phyloP scores from a whole-genome alignment of 306 rosid species.

The Acacia confusa region DNA sequence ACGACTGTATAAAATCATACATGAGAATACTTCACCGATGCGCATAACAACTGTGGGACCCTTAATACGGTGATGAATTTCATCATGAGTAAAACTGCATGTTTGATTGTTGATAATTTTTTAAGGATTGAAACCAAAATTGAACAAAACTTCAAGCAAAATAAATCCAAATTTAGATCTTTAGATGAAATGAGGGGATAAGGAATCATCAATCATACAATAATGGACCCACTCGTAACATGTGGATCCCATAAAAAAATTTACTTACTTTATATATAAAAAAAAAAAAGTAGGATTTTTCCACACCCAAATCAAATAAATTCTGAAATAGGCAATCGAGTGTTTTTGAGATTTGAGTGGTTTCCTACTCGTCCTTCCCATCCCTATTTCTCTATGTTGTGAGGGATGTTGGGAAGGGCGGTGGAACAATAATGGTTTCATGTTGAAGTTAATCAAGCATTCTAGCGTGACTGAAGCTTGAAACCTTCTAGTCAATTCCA shows the following conservation, averaged over 20 bases:
- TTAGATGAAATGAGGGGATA: neutral
- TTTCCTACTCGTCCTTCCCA: constrained; percentile 14
- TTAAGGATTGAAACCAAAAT: neutral
- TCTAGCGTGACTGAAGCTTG: constrained; percentile 30
- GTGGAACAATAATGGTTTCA: constrained; percentile 30
- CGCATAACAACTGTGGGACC: neutral
- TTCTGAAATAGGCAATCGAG: constrained; percentile 1
- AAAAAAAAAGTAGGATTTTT: neutral
- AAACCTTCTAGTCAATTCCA: constrained; percentile 29
- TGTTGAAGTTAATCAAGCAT: constrained; percentile 26
- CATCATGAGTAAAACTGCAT: neutral
- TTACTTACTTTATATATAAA: neutral
- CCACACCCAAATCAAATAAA: neutral
- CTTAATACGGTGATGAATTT: neutral
- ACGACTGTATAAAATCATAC: neutral
- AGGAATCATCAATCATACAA: neutral
- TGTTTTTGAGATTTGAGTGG: constrained; percentile 1
- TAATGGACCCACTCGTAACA: neutral
- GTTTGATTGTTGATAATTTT: neutral
- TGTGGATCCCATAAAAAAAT: neutral
- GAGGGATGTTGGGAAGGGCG: constrained; percentile 31
- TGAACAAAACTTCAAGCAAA: neutral
- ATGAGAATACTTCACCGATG: constrained; percentile 16
- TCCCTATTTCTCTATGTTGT: neutral
- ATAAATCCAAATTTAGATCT: neutral